Conservation (phyloP, 441 rosid genomes). For the Erodium chrysanthum region DNA sequence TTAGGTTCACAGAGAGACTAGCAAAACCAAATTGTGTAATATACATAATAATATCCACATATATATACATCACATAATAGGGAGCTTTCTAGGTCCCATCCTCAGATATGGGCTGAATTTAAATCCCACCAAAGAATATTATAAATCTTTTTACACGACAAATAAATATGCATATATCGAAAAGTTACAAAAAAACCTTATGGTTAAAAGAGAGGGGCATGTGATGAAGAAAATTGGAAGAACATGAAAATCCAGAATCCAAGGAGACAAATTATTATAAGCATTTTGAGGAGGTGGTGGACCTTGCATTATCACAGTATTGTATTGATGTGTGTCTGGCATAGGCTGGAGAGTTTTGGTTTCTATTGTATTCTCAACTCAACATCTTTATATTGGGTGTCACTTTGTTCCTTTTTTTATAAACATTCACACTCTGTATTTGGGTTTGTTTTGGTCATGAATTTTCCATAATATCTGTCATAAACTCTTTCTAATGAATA, state of each 20-base stretch:
- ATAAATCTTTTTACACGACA: too few relatives aligned
- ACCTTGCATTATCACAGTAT: neutral
- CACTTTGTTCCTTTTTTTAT: neutral
- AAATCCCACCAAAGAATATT: too few relatives aligned
- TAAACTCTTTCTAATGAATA: too few relatives aligned
- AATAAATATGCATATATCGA: too few relatives aligned
- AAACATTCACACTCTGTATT: too few relatives aligned
- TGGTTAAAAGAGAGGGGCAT: neutral
- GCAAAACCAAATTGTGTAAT: neutral
- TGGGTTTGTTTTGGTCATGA: too few relatives aligned
- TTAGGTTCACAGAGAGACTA: neutral
- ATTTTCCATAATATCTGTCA: too few relatives aligned
- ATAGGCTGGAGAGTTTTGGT: conserved; percentile 1
- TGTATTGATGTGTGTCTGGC: neutral
- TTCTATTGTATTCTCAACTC: neutral
- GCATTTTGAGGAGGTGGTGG: neutral
- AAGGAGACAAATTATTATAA: neutral
- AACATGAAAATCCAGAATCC: neutral
- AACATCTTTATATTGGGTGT: neutral
- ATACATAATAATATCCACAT: neutral
- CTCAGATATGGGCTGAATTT: neutral
- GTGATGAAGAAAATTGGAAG: neutral
- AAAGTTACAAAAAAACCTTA: too few relatives aligned
- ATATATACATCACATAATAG: neutral
- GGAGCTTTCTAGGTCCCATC: neutral